Conservation (phyloP, 345 rosid species). For the Pelargonium nanum region DNA sequence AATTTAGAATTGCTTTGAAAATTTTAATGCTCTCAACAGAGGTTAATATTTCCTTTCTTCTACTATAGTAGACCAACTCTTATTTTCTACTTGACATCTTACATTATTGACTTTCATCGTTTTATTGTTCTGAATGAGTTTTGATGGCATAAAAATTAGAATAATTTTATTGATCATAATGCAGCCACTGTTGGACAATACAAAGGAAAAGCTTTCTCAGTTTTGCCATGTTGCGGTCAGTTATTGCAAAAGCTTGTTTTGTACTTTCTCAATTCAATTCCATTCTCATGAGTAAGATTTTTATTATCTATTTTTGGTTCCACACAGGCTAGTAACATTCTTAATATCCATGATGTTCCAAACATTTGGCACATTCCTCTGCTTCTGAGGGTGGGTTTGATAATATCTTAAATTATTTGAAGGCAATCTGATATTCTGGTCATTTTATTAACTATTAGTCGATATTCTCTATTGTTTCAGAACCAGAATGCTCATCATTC, state of each 20-base stretch:
- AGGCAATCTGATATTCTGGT: conserved; percentile 5
- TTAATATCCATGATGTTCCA: conserved; percentile 86
- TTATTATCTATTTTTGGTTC: conserved; percentile 12
- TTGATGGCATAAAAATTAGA: neutral
- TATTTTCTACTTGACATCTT: neutral
- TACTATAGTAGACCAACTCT: neutral
- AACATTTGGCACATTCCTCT: conserved; percentile 97
- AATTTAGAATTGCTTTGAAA: too few relatives aligned
- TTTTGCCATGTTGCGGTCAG: conserved; percentile 93
- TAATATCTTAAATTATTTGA: conserved; percentile 10
- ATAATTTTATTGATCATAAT: conserved; percentile 5
- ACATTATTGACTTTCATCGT: neutral
- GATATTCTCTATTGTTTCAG: conserved; percentile 31
- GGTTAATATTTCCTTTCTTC: neutral
- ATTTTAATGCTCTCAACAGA: too few relatives aligned
- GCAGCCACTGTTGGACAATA: conserved; percentile 72
- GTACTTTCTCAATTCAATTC: conserved; percentile 13
- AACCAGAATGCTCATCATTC: conserved; percentile 86
- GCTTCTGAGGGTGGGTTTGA: conserved; percentile 56
- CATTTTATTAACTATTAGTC: conserved; percentile 10
- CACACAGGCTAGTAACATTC: conserved; percentile 64
- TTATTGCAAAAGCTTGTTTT: conserved; percentile 13
- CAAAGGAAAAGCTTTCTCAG: conserved; percentile 82
- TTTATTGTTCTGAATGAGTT: conserved; percentile 3
- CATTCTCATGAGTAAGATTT: conserved; percentile 11